Evolutionary conservation across 1,284 basidiomycete genomes (phyloP).

Genomic region (Fomitopsis betulina): DNA sequence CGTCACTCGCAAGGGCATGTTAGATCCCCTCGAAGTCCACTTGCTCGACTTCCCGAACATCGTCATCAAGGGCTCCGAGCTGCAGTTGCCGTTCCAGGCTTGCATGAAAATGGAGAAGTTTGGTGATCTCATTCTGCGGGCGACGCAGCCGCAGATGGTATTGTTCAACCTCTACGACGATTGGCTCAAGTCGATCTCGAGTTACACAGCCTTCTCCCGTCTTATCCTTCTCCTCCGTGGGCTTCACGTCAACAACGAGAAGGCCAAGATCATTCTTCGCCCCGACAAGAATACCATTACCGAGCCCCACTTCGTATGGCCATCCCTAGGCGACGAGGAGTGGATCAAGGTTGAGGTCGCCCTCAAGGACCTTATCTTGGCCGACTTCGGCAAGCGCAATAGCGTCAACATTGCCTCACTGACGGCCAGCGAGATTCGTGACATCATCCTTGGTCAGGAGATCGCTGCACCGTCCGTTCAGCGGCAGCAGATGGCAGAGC

Average conservation of each 20-base stretch:
- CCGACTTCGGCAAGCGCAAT: slow-evolving; percentile 99
- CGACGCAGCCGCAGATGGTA: slow-evolving; percentile 99
- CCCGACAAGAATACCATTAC: slow-evolving; percentile 95
- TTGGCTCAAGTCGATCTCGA: slow-evolving; percentile 98
- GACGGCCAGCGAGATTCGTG: slow-evolving; percentile 93
- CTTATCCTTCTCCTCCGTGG: slow-evolving; percentile 94
- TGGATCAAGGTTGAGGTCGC: slow-evolving; percentile 99
- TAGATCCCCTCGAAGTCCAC: slow-evolving; percentile 97
- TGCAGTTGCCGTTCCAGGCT: slow-evolving; percentile 98
- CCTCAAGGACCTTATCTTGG: slow-evolving; percentile 89
- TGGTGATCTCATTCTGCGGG: slow-evolving; percentile 93
- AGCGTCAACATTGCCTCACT: slow-evolving; percentile 98
- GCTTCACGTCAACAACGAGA: slow-evolving; percentile 98
- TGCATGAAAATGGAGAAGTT: slow-evolving; percentile 99
- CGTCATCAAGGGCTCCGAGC: slow-evolving; percentile 98
- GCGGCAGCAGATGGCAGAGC: slow-evolving; percentile 98
- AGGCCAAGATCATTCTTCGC: slow-evolving; percentile 93
- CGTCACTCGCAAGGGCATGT: slow-evolving; percentile 99
- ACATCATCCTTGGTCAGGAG: slow-evolving; percentile 97
- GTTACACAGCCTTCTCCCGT: slow-evolving; percentile 98
- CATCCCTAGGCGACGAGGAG: slow-evolving; percentile 90
- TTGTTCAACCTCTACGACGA: slow-evolving; percentile 98
- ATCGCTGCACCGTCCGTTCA: slow-evolving; percentile 91
- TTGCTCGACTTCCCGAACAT: slow-evolving; percentile 99
- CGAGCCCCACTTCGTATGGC: slow-evolving; percentile 99